Conservation (phyloP, 208 protist species). For the Crithidia sp. region DNA sequence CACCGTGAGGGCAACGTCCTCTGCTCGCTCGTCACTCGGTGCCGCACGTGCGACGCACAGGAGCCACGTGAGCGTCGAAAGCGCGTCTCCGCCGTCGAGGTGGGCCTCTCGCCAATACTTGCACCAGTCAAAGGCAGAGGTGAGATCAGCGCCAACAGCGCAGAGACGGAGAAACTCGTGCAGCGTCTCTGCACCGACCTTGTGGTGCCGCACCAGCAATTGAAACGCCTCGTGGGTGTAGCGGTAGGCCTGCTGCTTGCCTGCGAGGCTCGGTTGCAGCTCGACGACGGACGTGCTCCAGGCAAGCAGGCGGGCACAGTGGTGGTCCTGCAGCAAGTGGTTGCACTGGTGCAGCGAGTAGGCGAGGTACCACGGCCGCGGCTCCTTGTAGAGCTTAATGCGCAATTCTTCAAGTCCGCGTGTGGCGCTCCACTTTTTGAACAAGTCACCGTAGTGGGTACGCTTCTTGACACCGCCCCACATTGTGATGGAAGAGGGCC, state of each 20-base stretch:
- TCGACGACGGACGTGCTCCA: conserved; percentile 80
- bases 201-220: conserved; percentile 74
- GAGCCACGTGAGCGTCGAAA: conserved; percentile 67
- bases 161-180: conserved; percentile 85
- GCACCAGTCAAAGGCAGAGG: conserved; percentile 82
- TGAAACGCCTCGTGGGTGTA: conserved; percentile 84
- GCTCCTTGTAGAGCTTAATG: conserved; percentile 67
- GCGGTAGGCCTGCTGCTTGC: conserved; percentile 73
- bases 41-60: conserved; percentile 55
- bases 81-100: conserved; percentile 23
- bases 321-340: conserved; percentile 80
- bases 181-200: conserved; percentile 61
- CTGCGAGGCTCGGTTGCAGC: conserved; percentile 37
- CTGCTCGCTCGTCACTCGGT: conserved; percentile 74
- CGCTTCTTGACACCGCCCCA: conserved; percentile 87
- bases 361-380: conserved; percentile 83
- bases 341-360: conserved; percentile 71
- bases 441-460: conserved; percentile 69
- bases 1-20: conserved; percentile 83
- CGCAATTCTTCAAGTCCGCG: conserved; percentile 72
- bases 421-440: conserved; percentile 74
- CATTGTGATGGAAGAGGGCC: conserved; percentile 34
- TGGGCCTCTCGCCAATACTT: conserved; percentile 81
- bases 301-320: conserved; percentile 75
- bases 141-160: conserved; percentile 77